Conservation (phyloP, 192 early-diverging fungal genomes). For the Piromyces sp. region DNA sequence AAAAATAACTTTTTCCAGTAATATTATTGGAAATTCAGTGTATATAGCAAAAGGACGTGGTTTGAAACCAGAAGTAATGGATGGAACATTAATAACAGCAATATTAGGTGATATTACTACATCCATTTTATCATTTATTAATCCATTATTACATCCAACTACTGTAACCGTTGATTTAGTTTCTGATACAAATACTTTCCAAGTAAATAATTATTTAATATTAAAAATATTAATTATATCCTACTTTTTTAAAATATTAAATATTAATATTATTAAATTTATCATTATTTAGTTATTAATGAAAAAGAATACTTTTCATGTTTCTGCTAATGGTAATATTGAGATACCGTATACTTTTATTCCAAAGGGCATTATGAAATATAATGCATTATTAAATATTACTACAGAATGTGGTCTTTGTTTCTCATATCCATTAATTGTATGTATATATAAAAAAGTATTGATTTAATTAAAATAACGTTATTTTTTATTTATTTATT, state of each 20-base stretch:
- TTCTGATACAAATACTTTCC: not conserved
- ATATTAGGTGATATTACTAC: not conserved
- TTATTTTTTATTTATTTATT: too few species aligned
- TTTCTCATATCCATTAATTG: not conserved
- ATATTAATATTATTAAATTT: too few species aligned
- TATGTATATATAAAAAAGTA: not conserved
- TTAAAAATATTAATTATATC: too few species aligned
- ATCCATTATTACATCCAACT: not conserved
- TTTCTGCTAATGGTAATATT: not conserved
- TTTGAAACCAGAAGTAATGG: not conserved
- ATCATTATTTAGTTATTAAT: not conserved
- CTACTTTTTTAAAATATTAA: too few species aligned
- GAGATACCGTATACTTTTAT: not conserved
- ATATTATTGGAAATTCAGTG: not conserved
- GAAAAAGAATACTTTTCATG: not conserved
- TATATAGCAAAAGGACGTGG: not conserved
- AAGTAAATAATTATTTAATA: not conserved
- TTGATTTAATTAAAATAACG: too few species aligned
- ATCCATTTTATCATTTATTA: not conserved
- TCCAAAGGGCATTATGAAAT: not conserved
- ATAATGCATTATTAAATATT: not conserved
- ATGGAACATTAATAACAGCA: not conserved
- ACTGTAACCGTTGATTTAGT: not conserved
- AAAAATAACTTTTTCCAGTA: not conserved
- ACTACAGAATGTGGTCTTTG: not conserved